Conservation (phyloP, 2,329 filamentous ascomycete genomes). For the Aspergillus sp. region DNA sequence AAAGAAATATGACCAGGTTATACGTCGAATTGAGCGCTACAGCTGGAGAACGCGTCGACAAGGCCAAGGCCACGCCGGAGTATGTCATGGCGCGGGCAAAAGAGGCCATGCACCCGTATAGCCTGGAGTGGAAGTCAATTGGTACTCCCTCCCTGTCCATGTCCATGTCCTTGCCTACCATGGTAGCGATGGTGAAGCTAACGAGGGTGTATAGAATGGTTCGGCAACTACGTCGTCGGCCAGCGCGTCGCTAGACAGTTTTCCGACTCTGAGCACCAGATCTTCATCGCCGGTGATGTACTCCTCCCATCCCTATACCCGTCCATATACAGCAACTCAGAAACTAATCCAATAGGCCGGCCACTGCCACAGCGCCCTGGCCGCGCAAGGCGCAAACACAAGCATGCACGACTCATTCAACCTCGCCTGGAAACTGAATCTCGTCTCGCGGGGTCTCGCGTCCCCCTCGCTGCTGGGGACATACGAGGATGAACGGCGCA, state of each 20-base stretch:
- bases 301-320: not conserved
- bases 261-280: slow-evolving; percentile 38
- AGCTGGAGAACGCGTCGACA: slow-evolving; percentile 28
- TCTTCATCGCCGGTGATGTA: slow-evolving; percentile 53
- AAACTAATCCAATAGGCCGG: slow-evolving; percentile 23
- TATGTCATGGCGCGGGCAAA: slow-evolving; percentile 63
- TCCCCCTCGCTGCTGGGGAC: slow-evolving; percentile 24
- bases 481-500: slow-evolving; percentile 33
- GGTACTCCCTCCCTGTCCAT: no score
- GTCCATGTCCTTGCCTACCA: no score
- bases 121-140: slow-evolving; percentile 42
- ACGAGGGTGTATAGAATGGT: slow-evolving; percentile 48
- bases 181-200: not conserved
- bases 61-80: slow-evolving; percentile 53
- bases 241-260: slow-evolving; percentile 51
- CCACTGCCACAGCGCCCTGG: slow-evolving; percentile 33
- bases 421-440: slow-evolving; percentile 37
- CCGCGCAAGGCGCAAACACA: slow-evolving; percentile 37
- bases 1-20: slow-evolving; percentile 69
- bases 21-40: slow-evolving; percentile 46
- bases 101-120: slow-evolving; percentile 48
- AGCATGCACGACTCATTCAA: slow-evolving; percentile 40
- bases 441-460: slow-evolving; percentile 26
- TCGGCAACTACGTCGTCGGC: slow-evolving; percentile 52
- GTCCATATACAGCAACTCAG: no score